Evolutionary conservation across 192 early-diverging fungal genomes (phyloP).

Genomic region (Allomyces arbusculus): DNA sequence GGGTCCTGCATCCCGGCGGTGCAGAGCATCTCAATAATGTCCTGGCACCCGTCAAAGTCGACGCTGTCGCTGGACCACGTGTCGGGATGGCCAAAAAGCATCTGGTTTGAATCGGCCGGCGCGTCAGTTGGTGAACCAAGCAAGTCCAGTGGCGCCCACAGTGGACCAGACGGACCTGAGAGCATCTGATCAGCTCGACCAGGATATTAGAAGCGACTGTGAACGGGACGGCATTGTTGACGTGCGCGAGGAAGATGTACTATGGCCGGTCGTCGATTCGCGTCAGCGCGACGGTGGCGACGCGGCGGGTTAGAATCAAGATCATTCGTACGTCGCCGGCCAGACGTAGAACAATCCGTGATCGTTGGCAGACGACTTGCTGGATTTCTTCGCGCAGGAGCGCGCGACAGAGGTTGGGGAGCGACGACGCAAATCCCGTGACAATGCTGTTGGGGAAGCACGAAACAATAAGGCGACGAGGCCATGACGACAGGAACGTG

Average conservation of each 20-base stretch:
- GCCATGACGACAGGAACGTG: not conserved
- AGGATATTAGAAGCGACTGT: not conserved
- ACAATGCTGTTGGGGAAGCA: constrained; percentile 8
- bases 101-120: no score
- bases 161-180: not conserved
- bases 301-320: no score
- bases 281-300: no score
- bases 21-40: constrained; percentile 27
- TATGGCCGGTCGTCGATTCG: not conserved
- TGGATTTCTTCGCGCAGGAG: constrained; percentile 31
- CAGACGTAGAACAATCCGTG: constrained; percentile 27
- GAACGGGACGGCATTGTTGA: not conserved
- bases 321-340: constrained; percentile 24
- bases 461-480: no score
- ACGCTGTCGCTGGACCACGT: constrained; percentile 1
- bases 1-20: constrained; percentile 21
- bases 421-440: constrained; percentile 37
- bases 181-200: not conserved
- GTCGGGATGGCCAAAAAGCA: constrained; percentile 6
- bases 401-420: constrained; percentile 33
- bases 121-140: no score
- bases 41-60: constrained; percentile 8
- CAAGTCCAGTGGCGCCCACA: no score
- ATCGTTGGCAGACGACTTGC: constrained; percentile 25
- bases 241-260: not conserved